Base-by-base conservation (phyloP, 495 filamentous ascomycete species). In the Penicillium cataractarum region DNA sequence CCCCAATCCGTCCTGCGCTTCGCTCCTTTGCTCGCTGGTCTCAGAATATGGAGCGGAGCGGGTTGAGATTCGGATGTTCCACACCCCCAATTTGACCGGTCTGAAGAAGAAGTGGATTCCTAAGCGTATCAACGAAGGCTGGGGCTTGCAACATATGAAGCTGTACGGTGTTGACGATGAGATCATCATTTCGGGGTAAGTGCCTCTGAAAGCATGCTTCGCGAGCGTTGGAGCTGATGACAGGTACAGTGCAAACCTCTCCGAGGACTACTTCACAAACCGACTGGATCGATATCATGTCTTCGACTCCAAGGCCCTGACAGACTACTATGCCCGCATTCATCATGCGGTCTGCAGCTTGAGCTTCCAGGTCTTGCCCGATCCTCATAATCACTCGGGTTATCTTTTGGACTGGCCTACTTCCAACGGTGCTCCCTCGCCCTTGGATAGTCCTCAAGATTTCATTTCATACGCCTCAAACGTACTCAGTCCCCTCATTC, bases 141-240 rank as follows among this genome's bases (percentile, higher is more conserved):
- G 95, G 94, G 95, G 95, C 15, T 77, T 99, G 46, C 95, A 99
- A 71, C 95, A 99, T 71, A 99, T 99, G 92, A 99, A 99, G 82
- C 83, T 99, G 0, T 99, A 99, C 66, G 95, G 96, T 0, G 76
- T 97, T 44, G 95, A 99, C 63, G 93, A 98, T 68, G 94, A 97
- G 74, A 87, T 99, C 53, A 95, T 99, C 37, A 83, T 99, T 29
- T 96, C 93, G 2, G 95, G 95, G 87, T 91, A 82, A 24, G 57
- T 49, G 29, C 27, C 29, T 52, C 24, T 50, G 7, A 22, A 39
- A 19, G 24, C 37, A 24, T 27, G 33, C 13, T 46, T 31, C 5
- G 13, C 8, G 44, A 24, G 6, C 3, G 9, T 44, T 19, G 6
- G 39, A 35, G 27, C 61, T 69, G 48, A 71, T 57, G 15, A 27